Evolutionary conservation across 148 eudicot species (phyloP), one percentile per base, ranked within the genome.

Genomic region (Euryodendron excelsum): DNA sequence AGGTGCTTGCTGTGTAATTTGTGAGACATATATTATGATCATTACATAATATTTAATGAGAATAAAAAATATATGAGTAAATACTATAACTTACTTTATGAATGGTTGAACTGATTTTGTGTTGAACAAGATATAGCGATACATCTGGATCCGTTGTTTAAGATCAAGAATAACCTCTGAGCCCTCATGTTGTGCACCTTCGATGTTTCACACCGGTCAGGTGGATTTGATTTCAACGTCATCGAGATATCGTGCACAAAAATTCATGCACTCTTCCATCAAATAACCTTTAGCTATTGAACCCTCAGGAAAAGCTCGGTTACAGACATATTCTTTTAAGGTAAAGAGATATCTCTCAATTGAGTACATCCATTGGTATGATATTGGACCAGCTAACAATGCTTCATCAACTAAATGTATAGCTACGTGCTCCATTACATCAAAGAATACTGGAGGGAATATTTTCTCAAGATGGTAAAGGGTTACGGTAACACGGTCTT

Each of bases 381-480:
- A 62, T 0, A 82, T 31, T 0, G n/a, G 72, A 0, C 75, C 69
- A 48, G 65, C 74, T 5, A 72, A 2, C 67, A 31, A 71, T 56
- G 52, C 76, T 62, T 82, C 78, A 15, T 73, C 14, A 5, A 73
- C 81, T 66, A 72, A 34, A 65, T 82, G 78, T 34, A 73, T 55
- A 1, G 60, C 12, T 18, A 82, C 48, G 45, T 82, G 85, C 18
- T 69, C 73, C 78, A 78, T 82, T 4, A 82, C 18, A 15, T 79
- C 72, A 13, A 79, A 79, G 13, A 72, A 72, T 3, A 56, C 10
- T 25, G 82, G 71, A 7, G 72, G 71, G 23, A 79, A 82, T 25
- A 74, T 82, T 41, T 48, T 78, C 21, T 82, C 81, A 13, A 78
- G 28, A 58, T 65, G 62, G n/a, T 81, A 82, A 30, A 82, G 65